Evolutionary conservation across 768 basidiomycete genomes (phyloP), one percentile per base, ranked within the genome.

Genomic region (Suillus cothurnatus): DNA sequence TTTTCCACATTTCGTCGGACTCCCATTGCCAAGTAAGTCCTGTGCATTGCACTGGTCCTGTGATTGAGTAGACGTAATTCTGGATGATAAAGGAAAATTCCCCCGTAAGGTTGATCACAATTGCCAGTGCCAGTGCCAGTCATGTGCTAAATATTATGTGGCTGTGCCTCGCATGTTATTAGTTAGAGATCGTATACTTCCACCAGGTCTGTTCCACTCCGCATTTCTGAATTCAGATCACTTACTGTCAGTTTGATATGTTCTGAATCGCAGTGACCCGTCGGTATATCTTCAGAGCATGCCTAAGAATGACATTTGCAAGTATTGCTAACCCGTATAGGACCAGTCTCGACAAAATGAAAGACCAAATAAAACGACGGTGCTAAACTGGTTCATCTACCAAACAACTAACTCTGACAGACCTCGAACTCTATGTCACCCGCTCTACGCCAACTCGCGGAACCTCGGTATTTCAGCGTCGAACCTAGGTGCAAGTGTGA

Each of bases 401-500:
- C 52, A 9, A 52, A 28, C 72, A 26, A 26, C 26, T 2, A 6
- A 49, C 49, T 26, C 47, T 26, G 15, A 6, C 23, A 49, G 23
- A 15, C 49, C 49, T 17, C 23, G 15, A 15, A 26, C 23, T 17
- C 14, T 50, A 26, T 50, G 26, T 28, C 49, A 8, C 71, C 17
- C 14, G 3, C 32, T 3, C 55, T 49, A 15, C 6, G 14, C n/a
- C 11, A 23, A 23, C 14, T 56, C 32, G 15, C 55, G 34, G n/a
- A 73, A 65, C 4, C 47, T 7, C 5, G 69, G 69, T 0, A 74
- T 41, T 43, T 74, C 72, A 17, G 41, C 56, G 36, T 74, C 73
- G 19, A 69, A 74, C 72, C 73, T 72, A 41, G 4, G 14, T 1
- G 21, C 2, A 12, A n/a, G 50, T 26, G 14, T 11, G 15, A 49